These are phyloP conservation scores for Debaryomycetaceae sp. DNA, from an alignment of 1,139 yeast genomes.

Conservation along the genomic window DNA sequence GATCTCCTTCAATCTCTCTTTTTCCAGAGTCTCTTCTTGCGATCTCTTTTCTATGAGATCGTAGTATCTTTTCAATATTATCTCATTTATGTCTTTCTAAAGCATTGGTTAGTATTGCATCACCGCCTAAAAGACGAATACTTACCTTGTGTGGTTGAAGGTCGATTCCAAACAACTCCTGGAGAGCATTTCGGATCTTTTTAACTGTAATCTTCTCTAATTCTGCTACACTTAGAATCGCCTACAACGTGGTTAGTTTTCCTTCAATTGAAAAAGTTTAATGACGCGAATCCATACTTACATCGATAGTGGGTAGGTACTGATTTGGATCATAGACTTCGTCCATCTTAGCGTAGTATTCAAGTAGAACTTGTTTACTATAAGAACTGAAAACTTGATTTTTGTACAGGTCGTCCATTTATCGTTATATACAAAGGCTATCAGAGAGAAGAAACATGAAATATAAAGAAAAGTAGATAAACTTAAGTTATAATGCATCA, in stretches of 20 bases:
- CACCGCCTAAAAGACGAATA: slow-evolving; percentile 3
- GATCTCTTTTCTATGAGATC: slow-evolving; percentile 38
- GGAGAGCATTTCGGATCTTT: slow-evolving; percentile 65
- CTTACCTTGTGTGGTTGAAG: slow-evolving; percentile 48
- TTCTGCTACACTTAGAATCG: slow-evolving; percentile 72
- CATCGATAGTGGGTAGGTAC: slow-evolving; percentile 69
- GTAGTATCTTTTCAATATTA: slow-evolving; percentile 60
- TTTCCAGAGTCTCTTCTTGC: slow-evolving; percentile 22
- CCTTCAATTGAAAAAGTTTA: background rate
- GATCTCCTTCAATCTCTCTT: slow-evolving; percentile 28
- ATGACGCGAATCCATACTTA: slow-evolving; percentile 26
- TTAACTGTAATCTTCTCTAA: slow-evolving; percentile 70
- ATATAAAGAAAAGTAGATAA: background rate
- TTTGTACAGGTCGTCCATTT: background rate
- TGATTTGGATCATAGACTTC: slow-evolving; percentile 22
- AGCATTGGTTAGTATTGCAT: slow-evolving; percentile 11
- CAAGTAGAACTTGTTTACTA: background rate
- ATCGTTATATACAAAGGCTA: background rate
- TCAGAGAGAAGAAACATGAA: background rate
- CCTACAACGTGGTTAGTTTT: slow-evolving; percentile 39
- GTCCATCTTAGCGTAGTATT: slow-evolving; percentile 4
- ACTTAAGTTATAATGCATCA: background rate
- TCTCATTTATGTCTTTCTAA: slow-evolving; percentile 54
- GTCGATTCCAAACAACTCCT: slow-evolving; percentile 60
- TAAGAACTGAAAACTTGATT: background rate